Percentiles rank a stretch among this genome's conserved stretches.
Conservation (phyloP, 192 early-diverging fungal genomes). For the Podila epicladia region DNA sequence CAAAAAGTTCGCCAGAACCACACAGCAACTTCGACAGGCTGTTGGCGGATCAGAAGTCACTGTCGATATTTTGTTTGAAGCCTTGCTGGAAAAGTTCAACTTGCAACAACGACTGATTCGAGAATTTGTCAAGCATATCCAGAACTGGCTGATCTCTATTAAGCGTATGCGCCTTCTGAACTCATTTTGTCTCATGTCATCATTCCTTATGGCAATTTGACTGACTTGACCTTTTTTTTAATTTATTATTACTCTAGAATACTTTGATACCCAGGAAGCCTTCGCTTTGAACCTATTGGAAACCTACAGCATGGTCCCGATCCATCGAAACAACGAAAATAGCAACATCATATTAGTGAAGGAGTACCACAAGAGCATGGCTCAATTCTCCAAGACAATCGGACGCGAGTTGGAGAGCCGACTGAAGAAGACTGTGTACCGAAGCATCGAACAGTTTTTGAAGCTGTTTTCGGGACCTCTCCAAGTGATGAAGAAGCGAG, state of each 20-base stretch:
- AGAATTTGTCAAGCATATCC: conserved; percentile 59
- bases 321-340: conserved; percentile 36
- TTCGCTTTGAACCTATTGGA: conserved; percentile 66
- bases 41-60: conserved; percentile 66
- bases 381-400: conserved; percentile 45
- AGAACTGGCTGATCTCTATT: conserved; percentile 57
- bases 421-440: conserved; percentile 54
- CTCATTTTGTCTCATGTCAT: neutral
- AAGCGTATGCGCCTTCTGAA: conserved; percentile 34
- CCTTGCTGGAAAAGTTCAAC: conserved; percentile 63
- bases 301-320: conserved; percentile 57
- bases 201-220: too few species aligned
- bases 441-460: conserved; percentile 59
- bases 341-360: conserved; percentile 22
- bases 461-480: conserved; percentile 68
- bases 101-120: conserved; percentile 59
- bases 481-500: conserved; percentile 78
- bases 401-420: conserved; percentile 53
- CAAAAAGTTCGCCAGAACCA: conserved; percentile 71
- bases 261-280: conserved; percentile 62
- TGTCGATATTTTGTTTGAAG: conserved; percentile 70
- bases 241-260: conserved; percentile 25
- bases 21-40: conserved; percentile 72
- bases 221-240: too few species aligned
- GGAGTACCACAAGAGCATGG: conserved; percentile 45